These are phyloP conservation scores for Brasilioporus rufonigricans DNA, from an alignment of 768 basidiomycete species.

Conservation along the genomic window DNA sequence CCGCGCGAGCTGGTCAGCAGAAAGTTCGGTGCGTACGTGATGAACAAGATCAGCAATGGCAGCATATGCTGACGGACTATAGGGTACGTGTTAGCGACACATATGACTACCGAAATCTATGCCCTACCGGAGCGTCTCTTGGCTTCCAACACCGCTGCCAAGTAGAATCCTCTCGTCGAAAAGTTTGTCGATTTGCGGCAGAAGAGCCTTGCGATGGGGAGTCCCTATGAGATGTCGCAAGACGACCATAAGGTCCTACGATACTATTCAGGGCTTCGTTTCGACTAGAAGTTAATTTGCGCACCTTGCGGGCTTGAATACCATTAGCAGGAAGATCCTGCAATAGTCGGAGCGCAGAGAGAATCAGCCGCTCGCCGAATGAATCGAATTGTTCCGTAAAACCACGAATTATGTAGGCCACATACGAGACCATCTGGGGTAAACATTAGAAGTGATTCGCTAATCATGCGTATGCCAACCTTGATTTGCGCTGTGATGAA, in stretches of 20 bases:
- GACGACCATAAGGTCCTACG: slow-evolving; percentile 87
- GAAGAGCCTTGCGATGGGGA: slow-evolving; percentile 71
- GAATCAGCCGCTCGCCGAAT: slow-evolving; percentile 78
- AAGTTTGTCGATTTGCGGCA: slow-evolving; percentile 83
- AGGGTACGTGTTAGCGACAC: slow-evolving; percentile 7
- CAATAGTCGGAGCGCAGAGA: slow-evolving; percentile 79
- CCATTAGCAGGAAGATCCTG: slow-evolving; percentile 92
- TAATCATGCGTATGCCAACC: slow-evolving; percentile 38
- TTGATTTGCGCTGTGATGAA: slow-evolving; percentile 90
- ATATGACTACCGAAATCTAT: neutral
- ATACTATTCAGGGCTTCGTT: neutral
- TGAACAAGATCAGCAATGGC: slow-evolving; percentile 93
- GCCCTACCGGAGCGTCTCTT: slow-evolving; percentile 79
- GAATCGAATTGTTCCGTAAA: slow-evolving; percentile 60
- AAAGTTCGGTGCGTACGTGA: slow-evolving; percentile 82
- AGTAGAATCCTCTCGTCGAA: slow-evolving; percentile 89
- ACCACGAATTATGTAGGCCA: slow-evolving; percentile 85
- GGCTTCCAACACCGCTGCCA: slow-evolving; percentile 78
- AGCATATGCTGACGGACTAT: slow-evolving; percentile 76
- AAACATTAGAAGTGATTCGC: slow-evolving; percentile 4
- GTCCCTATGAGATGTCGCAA: slow-evolving; percentile 86
- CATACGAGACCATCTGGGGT: slow-evolving; percentile 80
- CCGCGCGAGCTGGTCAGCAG: slow-evolving; percentile 67
- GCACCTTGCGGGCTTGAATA: slow-evolving; percentile 76
- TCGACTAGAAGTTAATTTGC: neutral